phyloP scores from a whole-genome alignment of 2,329 filamentous ascomycete species.

The Aureobasidium namibiae region DNA sequence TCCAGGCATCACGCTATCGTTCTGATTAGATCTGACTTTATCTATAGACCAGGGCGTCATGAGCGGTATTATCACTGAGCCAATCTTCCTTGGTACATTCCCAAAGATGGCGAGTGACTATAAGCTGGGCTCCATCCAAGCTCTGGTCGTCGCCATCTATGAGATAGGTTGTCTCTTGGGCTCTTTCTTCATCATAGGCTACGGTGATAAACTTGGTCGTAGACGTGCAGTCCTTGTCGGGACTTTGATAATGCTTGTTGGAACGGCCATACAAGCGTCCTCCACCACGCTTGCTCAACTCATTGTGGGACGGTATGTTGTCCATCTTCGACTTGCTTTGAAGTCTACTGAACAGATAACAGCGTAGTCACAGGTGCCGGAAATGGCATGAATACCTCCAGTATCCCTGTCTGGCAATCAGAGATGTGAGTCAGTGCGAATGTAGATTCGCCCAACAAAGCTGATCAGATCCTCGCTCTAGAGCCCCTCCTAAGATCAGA shows the following conservation, averaged over 20 bases:
- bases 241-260: slow-evolving; percentile 27
- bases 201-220: slow-evolving; percentile 19
- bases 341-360: slow-evolving; percentile 28
- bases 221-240: slow-evolving; percentile 18
- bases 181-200: slow-evolving; percentile 18
- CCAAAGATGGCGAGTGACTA: not conserved
- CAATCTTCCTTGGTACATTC: not conserved
- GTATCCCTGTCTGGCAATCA: slow-evolving; percentile 33
- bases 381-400: slow-evolving; percentile 29
- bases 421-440: no score
- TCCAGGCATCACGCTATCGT: no score
- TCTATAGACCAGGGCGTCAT: slow-evolving; percentile 11
- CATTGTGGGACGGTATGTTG: slow-evolving; percentile 23
- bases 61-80: slow-evolving; percentile 12
- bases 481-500: slow-evolving; percentile 26
- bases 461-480: no score
- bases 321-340: not conserved
- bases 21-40: not conserved
- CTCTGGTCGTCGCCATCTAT: slow-evolving; percentile 6
- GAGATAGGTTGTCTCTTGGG: slow-evolving; percentile 20
- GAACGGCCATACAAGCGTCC: slow-evolving; percentile 25
- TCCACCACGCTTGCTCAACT: slow-evolving; percentile 28
- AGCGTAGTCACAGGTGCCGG: slow-evolving; percentile 35
- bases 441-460: no score
- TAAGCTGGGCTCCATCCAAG: slow-evolving; percentile 7